These are phyloP conservation scores for Annulohypoxylon maeteangense DNA, from an alignment of 495 filamentous ascomycete species.

Conservation along the genomic window DNA sequence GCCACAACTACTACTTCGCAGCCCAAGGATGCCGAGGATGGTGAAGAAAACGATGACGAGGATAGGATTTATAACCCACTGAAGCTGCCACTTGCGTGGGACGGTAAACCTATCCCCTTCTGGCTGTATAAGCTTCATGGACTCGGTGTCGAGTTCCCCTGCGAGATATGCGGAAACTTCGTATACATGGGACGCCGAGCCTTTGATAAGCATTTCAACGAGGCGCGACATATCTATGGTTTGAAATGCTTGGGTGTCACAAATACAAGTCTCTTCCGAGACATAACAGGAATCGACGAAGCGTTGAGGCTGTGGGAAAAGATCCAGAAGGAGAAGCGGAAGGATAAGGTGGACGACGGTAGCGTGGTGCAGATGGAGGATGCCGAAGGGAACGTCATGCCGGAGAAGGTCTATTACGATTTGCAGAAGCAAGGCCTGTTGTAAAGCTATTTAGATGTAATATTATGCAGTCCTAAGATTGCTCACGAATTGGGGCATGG, in stretches of 20 bases:
- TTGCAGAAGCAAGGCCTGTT: conserved; percentile 77
- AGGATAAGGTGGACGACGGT: conserved; percentile 75
- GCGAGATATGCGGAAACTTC: conserved; percentile 97
- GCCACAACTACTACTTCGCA: conserved; percentile 56
- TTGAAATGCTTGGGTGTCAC: conserved; percentile 93
- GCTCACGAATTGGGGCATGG: background rate
- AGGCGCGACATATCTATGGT: conserved; percentile 90
- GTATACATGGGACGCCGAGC: conserved; percentile 96
- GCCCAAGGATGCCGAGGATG: conserved; percentile 61
- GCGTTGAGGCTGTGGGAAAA: conserved; percentile 92
- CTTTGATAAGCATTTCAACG: conserved; percentile 98
- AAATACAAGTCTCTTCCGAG: conserved; percentile 89
- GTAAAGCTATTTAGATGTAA: conserved; percentile 46
- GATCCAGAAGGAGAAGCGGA: conserved; percentile 86
- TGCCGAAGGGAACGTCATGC: conserved; percentile 97
- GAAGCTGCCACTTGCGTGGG: conserved; percentile 95
- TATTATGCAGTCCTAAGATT: background rate
- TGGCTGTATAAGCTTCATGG: conserved; percentile 99
- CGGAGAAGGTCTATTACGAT: conserved; percentile 95
- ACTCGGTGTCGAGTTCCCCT: conserved; percentile 91
- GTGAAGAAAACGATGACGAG: conserved; percentile 73
- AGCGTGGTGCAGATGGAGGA: conserved; percentile 98
- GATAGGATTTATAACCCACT: conserved; percentile 96
- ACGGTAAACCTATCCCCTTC: conserved; percentile 97
- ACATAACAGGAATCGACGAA: conserved; percentile 92